These are phyloP conservation scores for Podospora anserina DNA, from an alignment of 495 filamentous ascomycete species.

Conservation along the genomic window DNA sequence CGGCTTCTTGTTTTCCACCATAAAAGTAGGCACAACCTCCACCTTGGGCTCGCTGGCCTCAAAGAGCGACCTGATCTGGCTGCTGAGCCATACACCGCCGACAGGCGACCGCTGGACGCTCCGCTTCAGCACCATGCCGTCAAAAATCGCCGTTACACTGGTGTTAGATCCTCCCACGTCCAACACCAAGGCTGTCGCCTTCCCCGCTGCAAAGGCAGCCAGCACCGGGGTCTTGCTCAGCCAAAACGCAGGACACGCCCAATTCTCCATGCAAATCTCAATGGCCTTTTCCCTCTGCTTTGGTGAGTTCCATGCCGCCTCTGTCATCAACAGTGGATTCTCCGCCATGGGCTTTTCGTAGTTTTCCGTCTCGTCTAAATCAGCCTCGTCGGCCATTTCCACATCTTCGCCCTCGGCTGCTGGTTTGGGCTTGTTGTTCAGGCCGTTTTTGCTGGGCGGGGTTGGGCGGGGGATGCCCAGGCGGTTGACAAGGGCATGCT, in stretches of 20 bases:
- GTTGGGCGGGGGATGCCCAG: slow-evolving; percentile 66
- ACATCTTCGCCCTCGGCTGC: slow-evolving; percentile 46
- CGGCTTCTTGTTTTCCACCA: slow-evolving; percentile 77
- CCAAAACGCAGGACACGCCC: slow-evolving; percentile 92
- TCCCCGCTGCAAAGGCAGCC: slow-evolving; percentile 79
- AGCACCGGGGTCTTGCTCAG: slow-evolving; percentile 60
- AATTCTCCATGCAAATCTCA: slow-evolving; percentile 93
- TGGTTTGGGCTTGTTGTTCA: slow-evolving; percentile 46
- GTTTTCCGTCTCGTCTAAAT: slow-evolving; percentile 54
- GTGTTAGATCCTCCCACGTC: slow-evolving; percentile 90
- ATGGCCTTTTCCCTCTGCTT: slow-evolving; percentile 89
- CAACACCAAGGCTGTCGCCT: slow-evolving; percentile 84
- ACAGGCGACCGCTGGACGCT: slow-evolving; percentile 78
- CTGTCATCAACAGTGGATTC: slow-evolving; percentile 88
- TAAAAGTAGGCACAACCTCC: slow-evolving; percentile 78
- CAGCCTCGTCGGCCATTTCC: slow-evolving; percentile 52
- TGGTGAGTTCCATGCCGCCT: slow-evolving; percentile 83
- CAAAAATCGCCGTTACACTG: slow-evolving; percentile 86
- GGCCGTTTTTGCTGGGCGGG: slow-evolving; percentile 65
- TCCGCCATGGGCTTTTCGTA: slow-evolving; percentile 79
- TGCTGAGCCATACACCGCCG: slow-evolving; percentile 83
- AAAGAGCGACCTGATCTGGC: slow-evolving; percentile 81
- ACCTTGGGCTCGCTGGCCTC: slow-evolving; percentile 70
- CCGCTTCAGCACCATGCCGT: slow-evolving; percentile 90
- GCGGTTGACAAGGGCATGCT: slow-evolving; percentile 67